phyloP scores from a whole-genome alignment of 139 green algal species.

The Diplosphaera chodatii region DNA sequence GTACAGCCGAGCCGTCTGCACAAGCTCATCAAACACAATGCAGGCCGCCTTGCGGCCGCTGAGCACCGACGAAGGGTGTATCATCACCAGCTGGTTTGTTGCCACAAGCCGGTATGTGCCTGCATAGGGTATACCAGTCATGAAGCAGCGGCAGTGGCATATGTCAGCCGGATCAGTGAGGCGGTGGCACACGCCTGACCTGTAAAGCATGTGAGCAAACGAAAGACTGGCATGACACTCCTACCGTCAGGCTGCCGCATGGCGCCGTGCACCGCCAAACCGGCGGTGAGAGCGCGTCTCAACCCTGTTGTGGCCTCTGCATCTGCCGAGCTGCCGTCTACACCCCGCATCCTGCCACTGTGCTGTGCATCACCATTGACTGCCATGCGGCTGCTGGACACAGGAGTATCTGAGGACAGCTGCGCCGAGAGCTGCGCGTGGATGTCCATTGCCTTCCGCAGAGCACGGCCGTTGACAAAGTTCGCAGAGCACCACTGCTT shows the following conservation, averaged over 20 bases:
- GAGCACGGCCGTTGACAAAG: constrained; percentile 54
- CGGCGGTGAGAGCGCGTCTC: constrained; percentile 46
- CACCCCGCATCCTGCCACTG: too few relatives aligned
- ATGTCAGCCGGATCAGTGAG: too few relatives aligned
- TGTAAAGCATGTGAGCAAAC: too few relatives aligned
- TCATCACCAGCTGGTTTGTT: constrained; percentile 53
- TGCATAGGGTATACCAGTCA: too few relatives aligned
- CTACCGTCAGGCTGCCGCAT: constrained; percentile 51
- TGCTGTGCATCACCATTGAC: neutral
- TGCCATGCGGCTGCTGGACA: too few relatives aligned
- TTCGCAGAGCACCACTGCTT: constrained; percentile 52
- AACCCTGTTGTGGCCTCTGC: constrained; percentile 43
- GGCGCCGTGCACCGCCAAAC: constrained; percentile 78
- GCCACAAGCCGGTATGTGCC: constrained; percentile 66
- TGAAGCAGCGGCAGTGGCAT: too few relatives aligned
- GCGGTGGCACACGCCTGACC: too few relatives aligned
- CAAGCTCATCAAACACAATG: constrained; percentile 80
- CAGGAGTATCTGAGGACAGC: constrained; percentile 5
- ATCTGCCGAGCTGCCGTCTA: neutral
- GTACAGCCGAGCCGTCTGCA: constrained; percentile 70
- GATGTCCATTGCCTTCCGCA: constrained; percentile 72
- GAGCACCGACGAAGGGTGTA: constrained; percentile 84
- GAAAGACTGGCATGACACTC: too few relatives aligned
- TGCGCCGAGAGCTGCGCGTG: constrained; percentile 58
- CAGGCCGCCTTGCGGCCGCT: constrained; percentile 40